Percentiles rank a stretch among this genome's conserved stretches.
These are phyloP conservation scores for Malania oleifera DNA, from an alignment of 164 flowering plant genomes.

Conservation along the genomic window DNA sequence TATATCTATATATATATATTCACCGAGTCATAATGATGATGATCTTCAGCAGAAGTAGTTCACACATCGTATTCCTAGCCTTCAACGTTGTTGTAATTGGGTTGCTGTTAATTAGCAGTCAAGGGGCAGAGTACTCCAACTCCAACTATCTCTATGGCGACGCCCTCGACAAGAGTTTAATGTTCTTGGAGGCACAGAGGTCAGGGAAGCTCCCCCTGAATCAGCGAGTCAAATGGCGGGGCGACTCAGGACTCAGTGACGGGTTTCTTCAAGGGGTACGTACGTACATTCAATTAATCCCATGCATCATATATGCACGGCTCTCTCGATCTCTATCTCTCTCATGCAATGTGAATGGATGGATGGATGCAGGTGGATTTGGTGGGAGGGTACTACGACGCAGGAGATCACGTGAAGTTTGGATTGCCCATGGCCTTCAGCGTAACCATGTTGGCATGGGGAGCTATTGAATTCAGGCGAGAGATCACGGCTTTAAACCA, in stretches of 20 bases:
- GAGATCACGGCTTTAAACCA: conserved; percentile 43
- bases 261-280: conserved; percentile 61
- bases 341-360: too few species aligned
- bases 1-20: too few species aligned
- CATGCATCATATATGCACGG: too few species aligned
- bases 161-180: conserved; percentile 58
- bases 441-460: conserved; percentile 80
- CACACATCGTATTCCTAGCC: too few species aligned
- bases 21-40: too few species aligned
- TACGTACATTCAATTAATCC: neutral
- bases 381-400: conserved; percentile 92
- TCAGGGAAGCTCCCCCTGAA: conserved; percentile 60
- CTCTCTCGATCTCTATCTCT: conserved; percentile 1
- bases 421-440: conserved; percentile 82
- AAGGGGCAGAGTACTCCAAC: too few species aligned
- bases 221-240: conserved; percentile 67
- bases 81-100: too few species aligned
- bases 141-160: too few species aligned
- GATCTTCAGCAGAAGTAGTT: too few species aligned
- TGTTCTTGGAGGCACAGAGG: conserved; percentile 79
- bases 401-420: conserved; percentile 90
- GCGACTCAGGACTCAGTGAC: conserved; percentile 63
- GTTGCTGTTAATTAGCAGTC: too few species aligned
- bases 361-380: conserved; percentile 50
- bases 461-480: conserved; percentile 47